Evolutionary conservation across 164 flowering plant genomes (phyloP), one percentile per base, ranked within the genome.

Genomic region (Nelumbo lutea): DNA sequence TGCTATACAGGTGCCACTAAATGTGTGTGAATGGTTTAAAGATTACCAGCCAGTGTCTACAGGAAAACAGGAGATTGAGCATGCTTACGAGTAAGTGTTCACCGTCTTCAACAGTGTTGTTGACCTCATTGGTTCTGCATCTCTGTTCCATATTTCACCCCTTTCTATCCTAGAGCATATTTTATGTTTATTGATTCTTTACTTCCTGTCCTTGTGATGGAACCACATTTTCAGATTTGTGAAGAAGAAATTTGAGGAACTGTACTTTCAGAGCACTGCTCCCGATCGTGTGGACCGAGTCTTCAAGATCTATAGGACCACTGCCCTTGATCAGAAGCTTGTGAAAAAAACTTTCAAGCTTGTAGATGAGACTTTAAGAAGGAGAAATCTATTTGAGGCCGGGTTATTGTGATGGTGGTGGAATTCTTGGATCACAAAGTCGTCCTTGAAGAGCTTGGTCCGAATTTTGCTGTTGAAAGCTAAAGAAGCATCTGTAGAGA

Each of bases 321-420:
- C 97, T 45, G 99, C 99, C 2, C 88, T 96, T 60, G 99, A 96
- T 73, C 99, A 87, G 79, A 96, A 93, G 79, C 91, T 93, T 40
- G 93, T 96, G 72, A 96, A 96, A 88, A 96, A 96, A 74, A 93
- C 99, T 11, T 93, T 96, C 86, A 96, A 96, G 82, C 85, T 96
- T 61, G 93, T 96, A 47, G 99, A 96, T 9, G 99, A 96, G 83
- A 89, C 98, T 15, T 78, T 96, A 68, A 85, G 98, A 67, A 85
- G 99, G 81, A 81, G 97, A 78, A 89, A 93, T 77, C 88, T 93
- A n/a, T 83, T 93, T 51, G 98, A 93, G 73, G 99, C 99, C 0
- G 99, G 98, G 6, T 77, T 93, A 50, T 80, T 96, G 77, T 96
- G 85, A 91, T 48, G 41, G 27, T 43, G 42, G 2, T 38, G 15